Percentiles rank a stretch among this genome's conserved stretches.
Conservation (phyloP, 1,284 basidiomycete species). For the Ustilago trichophora region DNA sequence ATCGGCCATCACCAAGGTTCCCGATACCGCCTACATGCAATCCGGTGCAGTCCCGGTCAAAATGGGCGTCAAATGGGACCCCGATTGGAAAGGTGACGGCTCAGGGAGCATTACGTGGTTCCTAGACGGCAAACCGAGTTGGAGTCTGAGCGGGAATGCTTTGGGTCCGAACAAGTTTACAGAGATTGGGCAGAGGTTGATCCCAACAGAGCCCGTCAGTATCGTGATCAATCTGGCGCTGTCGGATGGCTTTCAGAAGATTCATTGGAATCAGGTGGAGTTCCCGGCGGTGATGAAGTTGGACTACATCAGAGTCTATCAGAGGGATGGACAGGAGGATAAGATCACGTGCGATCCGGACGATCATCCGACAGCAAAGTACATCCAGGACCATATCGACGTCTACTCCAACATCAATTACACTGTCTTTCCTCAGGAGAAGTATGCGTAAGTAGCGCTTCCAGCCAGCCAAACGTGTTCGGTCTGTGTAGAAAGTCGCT, state of each 20-base stretch:
- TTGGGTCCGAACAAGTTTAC: conserved; percentile 28
- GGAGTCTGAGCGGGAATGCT: conserved; percentile 44
- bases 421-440: conserved; percentile 15
- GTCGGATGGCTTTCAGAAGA: conserved; percentile 52
- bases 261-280: conserved; percentile 49
- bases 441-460: conserved; percentile 17
- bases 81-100: conserved; percentile 52
- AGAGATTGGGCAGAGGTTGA: conserved; percentile 50
- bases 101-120: conserved; percentile 59
- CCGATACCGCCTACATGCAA: conserved; percentile 45
- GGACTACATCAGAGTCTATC: conserved; percentile 58
- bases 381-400: conserved; percentile 59
- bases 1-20: conserved; percentile 49
- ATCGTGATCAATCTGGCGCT: conserved; percentile 60
- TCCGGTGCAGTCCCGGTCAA: conserved; percentile 23
- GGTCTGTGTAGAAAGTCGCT: no score
- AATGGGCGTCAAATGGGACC: conserved; percentile 64
- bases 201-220: conserved; percentile 58
- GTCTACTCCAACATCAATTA: conserved; percentile 59
- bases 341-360: conserved; percentile 55
- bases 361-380: conserved; percentile 60
- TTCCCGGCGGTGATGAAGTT: conserved; percentile 68
- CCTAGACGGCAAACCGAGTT: conserved; percentile 57
- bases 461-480: no score
- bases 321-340: conserved; percentile 36